Conservation (phyloP, 768 basidiomycete genomes). For the Pleurotus pulmonarius region DNA sequence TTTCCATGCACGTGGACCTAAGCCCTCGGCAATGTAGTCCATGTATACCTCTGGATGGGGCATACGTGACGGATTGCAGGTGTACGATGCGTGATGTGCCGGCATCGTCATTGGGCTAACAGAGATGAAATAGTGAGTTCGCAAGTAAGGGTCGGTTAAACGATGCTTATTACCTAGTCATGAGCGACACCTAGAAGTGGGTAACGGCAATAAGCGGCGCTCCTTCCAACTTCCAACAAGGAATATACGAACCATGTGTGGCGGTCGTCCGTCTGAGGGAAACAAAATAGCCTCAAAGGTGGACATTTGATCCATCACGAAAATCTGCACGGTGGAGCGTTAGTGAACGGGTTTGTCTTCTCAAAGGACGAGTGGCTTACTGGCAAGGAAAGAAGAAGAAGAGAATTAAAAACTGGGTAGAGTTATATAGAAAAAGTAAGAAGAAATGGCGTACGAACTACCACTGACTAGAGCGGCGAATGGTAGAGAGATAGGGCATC, state of each 20-base stretch:
- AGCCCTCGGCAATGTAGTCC: constrained; percentile 75
- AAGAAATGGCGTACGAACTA: constrained; percentile 9
- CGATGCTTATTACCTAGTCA: constrained; percentile 54
- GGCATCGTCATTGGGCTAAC: constrained; percentile 40
- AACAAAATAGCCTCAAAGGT: constrained; percentile 74
- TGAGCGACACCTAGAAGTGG: constrained; percentile 34
- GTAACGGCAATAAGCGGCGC: not conserved
- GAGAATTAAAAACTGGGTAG: constrained; percentile 8
- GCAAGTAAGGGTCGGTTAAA: not conserved
- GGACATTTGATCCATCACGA: constrained; percentile 57
- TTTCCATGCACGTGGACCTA: constrained; percentile 66
- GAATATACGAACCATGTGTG: constrained; percentile 48
- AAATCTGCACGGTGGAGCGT: constrained; percentile 10
- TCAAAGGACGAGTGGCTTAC: constrained; percentile 4
- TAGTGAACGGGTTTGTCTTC: not conserved
- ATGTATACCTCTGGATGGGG: constrained; percentile 84
- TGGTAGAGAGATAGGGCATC: constrained; percentile 5
- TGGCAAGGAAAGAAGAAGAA: not conserved
- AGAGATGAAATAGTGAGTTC: constrained; percentile 9
- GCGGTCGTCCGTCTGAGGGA: constrained; percentile 73
- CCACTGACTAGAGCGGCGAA: constrained; percentile 18
- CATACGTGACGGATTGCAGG: constrained; percentile 51
- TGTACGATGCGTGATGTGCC: constrained; percentile 41
- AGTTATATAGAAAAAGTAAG: constrained; percentile 15
- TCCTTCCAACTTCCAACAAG: not conserved